Evolutionary conservation across 768 basidiomycete genomes (phyloP), one percentile per base, ranked within the genome.

Genomic region (Pleurotus tuoliensis): DNA sequence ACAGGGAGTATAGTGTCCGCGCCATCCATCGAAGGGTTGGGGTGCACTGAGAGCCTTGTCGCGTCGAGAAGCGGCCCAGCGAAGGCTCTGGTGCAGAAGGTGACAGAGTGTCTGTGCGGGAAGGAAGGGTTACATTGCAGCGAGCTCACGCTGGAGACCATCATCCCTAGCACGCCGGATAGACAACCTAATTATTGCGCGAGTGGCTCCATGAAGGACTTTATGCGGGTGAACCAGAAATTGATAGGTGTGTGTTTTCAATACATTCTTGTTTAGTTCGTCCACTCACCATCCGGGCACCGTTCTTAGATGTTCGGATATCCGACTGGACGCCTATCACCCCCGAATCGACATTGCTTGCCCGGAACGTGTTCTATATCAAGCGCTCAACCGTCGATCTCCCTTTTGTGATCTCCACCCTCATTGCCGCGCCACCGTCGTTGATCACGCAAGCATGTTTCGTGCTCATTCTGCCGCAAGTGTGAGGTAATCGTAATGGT

Each of bases 321-420:
- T 89, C 94, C 4, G 97, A 98, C 67, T 98, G 97, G 97, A 75
- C 82, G n/a, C 94, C 96, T 0, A 74, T 76, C 3, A 64, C 73
- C 0, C 74, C 81, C 0, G 83, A 79, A 15, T 82, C 86, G 38
- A 82, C 86, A 55, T 80, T 92, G 41, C 82, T 97, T 8, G 78
- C 85, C 24, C 83, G 96, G 8, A 91, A 93, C 60, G 94, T 95
- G 86, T 92, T 92, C 24, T 99, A 98, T 71, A 95, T 98, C 74
- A 98, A 96, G 69, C 95, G 20, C 20, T 20, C 20, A 20, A 20
- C 20, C 20, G 20, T 20, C 20, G 20, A 20, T 20, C 20, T 20
- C 20, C 20, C 20, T 20, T 20, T 20, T 20, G 20, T 20, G 20
- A 20, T 20, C 20, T 20, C 20, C 20, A 20, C 20, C 20, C 20